Conservation (phyloP, 2,329 filamentous ascomycete genomes). For the Pseudodiploospora longispora region DNA sequence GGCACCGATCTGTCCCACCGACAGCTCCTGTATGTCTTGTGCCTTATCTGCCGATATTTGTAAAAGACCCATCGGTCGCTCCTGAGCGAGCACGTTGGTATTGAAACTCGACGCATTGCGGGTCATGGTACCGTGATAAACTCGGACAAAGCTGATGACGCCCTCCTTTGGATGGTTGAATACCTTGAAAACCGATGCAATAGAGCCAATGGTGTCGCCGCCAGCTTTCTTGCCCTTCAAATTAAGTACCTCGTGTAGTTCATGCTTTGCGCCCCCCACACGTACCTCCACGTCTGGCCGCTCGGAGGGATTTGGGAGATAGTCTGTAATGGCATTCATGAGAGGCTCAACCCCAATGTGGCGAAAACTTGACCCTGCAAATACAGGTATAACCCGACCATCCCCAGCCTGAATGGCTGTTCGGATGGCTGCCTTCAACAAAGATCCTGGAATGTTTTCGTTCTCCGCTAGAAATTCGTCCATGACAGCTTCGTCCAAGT, state of each 20-base stretch:
- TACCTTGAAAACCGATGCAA: slow-evolving; percentile 84
- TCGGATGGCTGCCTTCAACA: slow-evolving; percentile 68
- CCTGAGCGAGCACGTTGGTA: slow-evolving; percentile 70
- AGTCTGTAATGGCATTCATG: slow-evolving; percentile 79
- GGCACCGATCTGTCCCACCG: slow-evolving; percentile 86
- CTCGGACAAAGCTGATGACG: slow-evolving; percentile 82
- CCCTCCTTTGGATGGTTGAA: slow-evolving; percentile 81
- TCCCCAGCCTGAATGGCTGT: slow-evolving; percentile 59
- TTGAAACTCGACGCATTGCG: slow-evolving; percentile 76
- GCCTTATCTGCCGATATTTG: slow-evolving; percentile 88
- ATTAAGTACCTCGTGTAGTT: slow-evolving; percentile 29
- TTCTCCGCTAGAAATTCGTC: slow-evolving; percentile 75
- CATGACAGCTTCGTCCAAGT: slow-evolving; percentile 80
- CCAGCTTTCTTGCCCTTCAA: slow-evolving; percentile 27
- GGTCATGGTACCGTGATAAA: slow-evolving; percentile 76
- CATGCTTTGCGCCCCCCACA: slow-evolving; percentile 46
- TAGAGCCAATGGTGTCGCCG: slow-evolving; percentile 32
- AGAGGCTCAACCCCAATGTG: slow-evolving; percentile 92
- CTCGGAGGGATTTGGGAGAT: slow-evolving; percentile 76
- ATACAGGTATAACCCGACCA: slow-evolving; percentile 73
- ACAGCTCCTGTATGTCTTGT: slow-evolving; percentile 72
- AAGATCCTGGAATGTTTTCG: slow-evolving; percentile 59
- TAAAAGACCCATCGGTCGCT: slow-evolving; percentile 71
- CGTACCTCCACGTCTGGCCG: slow-evolving; percentile 72
- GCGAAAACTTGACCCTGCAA: slow-evolving; percentile 85